Conservation (phyloP, 371 early-diverging fungal species). For the Syncephalis fuscata region DNA sequence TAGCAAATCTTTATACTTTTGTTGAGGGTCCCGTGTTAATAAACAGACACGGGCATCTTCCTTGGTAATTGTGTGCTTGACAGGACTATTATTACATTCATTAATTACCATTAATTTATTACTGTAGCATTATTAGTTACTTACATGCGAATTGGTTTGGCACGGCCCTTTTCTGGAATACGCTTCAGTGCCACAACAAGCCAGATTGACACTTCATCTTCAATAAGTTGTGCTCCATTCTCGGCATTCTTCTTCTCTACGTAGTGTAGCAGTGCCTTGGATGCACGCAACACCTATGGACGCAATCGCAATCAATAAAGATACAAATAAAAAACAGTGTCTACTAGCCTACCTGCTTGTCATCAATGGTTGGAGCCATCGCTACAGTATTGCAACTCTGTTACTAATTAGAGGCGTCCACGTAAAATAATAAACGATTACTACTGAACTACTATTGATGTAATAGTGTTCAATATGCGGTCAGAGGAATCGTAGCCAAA, state of each 20-base stretch:
- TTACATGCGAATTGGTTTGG: constrained; percentile 44
- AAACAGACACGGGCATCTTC: constrained; percentile 51
- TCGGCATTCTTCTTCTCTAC: constrained; percentile 17
- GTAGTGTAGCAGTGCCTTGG: constrained; percentile 34
- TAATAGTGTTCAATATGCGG: too few relatives aligned
- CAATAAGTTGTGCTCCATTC: constrained; percentile 14
- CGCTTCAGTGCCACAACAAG: constrained; percentile 34
- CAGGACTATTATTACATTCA: constrained; percentile 14
- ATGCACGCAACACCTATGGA: constrained; percentile 11
- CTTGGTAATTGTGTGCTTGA: constrained; percentile 29
- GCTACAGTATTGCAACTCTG: too few relatives aligned
- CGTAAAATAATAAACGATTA: too few relatives aligned
- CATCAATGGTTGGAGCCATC: too few relatives aligned
- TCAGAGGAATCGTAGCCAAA: too few relatives aligned
- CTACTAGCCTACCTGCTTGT: too few relatives aligned
- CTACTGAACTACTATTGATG: too few relatives aligned
- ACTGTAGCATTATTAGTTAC: constrained; percentile 3
- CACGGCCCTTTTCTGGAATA: constrained; percentile 24
- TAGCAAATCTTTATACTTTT: constrained; percentile 49
- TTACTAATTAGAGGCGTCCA: too few relatives aligned
- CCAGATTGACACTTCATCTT: constrained; percentile 23
- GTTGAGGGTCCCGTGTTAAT: constrained; percentile 71
- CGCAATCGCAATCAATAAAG: too few relatives aligned
- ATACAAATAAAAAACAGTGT: too few relatives aligned
- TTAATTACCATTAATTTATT: background rate